Evolutionary conservation across 2,329 filamentous ascomycete species (phyloP).

Genomic region (Fonsecaea multimorphosa): DNA sequence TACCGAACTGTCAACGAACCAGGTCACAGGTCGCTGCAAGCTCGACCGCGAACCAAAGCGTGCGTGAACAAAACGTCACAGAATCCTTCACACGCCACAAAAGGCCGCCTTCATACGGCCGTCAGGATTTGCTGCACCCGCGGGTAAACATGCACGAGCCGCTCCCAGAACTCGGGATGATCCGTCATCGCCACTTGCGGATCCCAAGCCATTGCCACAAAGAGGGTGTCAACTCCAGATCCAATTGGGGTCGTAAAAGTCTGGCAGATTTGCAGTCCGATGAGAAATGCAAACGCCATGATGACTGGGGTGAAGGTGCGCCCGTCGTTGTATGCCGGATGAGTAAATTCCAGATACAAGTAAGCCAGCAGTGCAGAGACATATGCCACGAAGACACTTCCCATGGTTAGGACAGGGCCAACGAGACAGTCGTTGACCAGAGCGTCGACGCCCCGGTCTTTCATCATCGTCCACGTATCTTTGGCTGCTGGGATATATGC

Average conservation of each 20-base stretch:
- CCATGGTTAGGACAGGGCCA: slow-evolving; percentile 74
- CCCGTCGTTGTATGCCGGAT: slow-evolving; percentile 77
- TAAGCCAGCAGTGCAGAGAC: slow-evolving; percentile 81
- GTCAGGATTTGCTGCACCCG: slow-evolving; percentile 71
- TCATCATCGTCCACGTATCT: slow-evolving; percentile 90
- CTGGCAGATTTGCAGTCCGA: slow-evolving; percentile 87
- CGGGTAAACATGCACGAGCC: slow-evolving; percentile 82
- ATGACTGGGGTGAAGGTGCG: slow-evolving; percentile 74
- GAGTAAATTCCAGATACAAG: slow-evolving; percentile 81
- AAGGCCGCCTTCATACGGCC: background rate
- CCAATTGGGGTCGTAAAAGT: slow-evolving; percentile 87
- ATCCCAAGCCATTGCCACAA: slow-evolving; percentile 75
- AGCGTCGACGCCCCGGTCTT: slow-evolving; percentile 86
- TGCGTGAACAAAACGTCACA: background rate
- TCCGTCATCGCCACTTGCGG: slow-evolving; percentile 74
- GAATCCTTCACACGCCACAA: background rate
- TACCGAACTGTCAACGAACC: background rate
- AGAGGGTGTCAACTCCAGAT: slow-evolving; percentile 90
- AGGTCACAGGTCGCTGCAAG: background rate
- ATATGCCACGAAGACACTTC: slow-evolving; percentile 82
- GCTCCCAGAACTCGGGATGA: slow-evolving; percentile 79
- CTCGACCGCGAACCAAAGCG: background rate
- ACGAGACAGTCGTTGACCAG: slow-evolving; percentile 88
- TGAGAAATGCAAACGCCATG: slow-evolving; percentile 84
- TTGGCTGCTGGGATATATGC: slow-evolving; percentile 85